Base-by-base conservation (phyloP, 106 monocot genomes). In the Platanthera zijinensis region DNA sequence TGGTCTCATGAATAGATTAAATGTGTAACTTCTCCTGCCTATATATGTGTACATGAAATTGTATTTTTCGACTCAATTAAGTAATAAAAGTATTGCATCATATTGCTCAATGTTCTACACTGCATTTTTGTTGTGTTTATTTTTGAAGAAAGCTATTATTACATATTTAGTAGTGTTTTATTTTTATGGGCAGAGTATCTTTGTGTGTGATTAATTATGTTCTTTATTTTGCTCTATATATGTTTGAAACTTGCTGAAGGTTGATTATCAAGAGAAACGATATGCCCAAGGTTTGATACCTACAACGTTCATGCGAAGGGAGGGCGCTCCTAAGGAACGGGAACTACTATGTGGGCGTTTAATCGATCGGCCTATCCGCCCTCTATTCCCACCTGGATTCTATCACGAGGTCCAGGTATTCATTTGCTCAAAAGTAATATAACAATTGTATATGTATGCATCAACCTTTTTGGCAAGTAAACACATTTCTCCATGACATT, bases 251-350 rank as follows among this genome's bases (percentile, higher is more conserved):
- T 48, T 77, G 10, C 51, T 32, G 50, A 81, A 97, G 97, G 97
- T 97, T 79, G 93, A 97, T 74, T 97, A 97, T 77, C 94, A 94
- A 86, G 97, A 97, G 83, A 97, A 97, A 18, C 87, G 86, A 85
- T 94, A 75, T 87, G 97, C 94, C 50, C 90, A 89, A 78, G 94
- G 97, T 63, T 77, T 90, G 18, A 97, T 96, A 81, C 96, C 97
- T 5, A 89, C 94, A 6, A 94, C 97, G 12, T 97, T 89, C 80
- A 97, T 91, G 91, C 76, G 97, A 76, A 89, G 94, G 77, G 97
- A 97, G 66, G 97, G 97, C 66, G 93, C 97, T 74, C 97, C 94
- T 5, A 94, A 89, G 82, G 97, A 97, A 78, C 82, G 94, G 4
- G 97, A 97, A 67, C 93, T 97, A 81, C 78, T 97, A 70, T 97